These are phyloP conservation scores for Boletellus emodensis DNA, from an alignment of 768 basidiomycete species.

Conservation along the genomic window DNA sequence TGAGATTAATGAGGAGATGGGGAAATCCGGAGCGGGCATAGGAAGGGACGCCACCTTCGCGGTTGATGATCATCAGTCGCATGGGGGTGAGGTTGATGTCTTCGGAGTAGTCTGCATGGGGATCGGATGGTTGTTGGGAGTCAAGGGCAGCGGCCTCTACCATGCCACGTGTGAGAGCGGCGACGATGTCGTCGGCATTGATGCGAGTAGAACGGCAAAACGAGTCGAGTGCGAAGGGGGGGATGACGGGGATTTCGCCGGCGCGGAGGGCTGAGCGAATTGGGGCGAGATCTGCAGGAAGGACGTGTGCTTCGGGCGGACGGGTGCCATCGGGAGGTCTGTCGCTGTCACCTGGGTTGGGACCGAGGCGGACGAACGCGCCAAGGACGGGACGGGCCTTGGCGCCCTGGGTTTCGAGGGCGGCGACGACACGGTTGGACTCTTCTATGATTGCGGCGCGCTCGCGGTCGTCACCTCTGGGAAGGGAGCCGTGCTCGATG, in stretches of 20 bases:
- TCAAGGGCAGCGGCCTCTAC: constrained; percentile 49
- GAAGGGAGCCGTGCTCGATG: constrained; percentile 80
- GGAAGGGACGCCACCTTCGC: constrained; percentile 94
- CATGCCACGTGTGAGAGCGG: constrained; percentile 86
- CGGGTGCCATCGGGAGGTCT: constrained; percentile 29
- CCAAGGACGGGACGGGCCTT: constrained; percentile 86
- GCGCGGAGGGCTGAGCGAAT: constrained; percentile 86
- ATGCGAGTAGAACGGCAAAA: constrained; percentile 83
- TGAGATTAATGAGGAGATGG: constrained; percentile 92
- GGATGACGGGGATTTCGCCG: constrained; percentile 94
- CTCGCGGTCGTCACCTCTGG: constrained; percentile 65
- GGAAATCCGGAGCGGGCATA: constrained; percentile 94
- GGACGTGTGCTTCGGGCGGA: constrained; percentile 74
- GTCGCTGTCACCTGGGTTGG: constrained; percentile 52
- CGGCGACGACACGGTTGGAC: constrained; percentile 77
- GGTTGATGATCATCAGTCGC: constrained; percentile 95
- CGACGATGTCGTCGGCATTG: constrained; percentile 83
- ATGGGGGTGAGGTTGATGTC: constrained; percentile 86
- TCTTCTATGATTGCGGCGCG: constrained; percentile 68
- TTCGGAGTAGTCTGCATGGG: constrained; percentile 39
- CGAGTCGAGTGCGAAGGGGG: constrained; percentile 90
- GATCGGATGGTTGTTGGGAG: constrained; percentile 27
- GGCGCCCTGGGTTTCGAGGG: constrained; percentile 82
- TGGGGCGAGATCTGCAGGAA: constrained; percentile 73
- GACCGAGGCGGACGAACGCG: constrained; percentile 79